A percentile compares a stretch with the other conserved stretches of the same genome.
phyloP scores from a whole-genome alignment of 306 rosid species.

The Gastrolobium bilobum region DNA sequence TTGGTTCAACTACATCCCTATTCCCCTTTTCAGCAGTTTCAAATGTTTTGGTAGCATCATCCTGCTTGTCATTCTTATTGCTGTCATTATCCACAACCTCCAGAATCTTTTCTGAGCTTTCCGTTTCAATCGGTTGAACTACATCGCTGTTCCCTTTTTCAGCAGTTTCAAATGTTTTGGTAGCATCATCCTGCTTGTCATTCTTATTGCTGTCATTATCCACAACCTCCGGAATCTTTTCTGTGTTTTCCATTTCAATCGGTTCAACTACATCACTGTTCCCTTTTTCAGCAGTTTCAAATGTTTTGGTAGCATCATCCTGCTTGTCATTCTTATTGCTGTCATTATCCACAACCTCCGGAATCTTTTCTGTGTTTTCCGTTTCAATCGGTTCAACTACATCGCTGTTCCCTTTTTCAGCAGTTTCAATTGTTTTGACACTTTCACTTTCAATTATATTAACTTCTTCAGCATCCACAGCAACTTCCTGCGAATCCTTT shows the following conservation, averaged over 20 bases:
- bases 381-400: conserved; percentile 35
- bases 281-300: conserved; percentile 38
- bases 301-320: conserved; percentile 35
- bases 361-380: conserved; percentile 38
- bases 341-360: conserved; percentile 45
- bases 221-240: conserved; percentile 44
- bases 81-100: conserved; percentile 46
- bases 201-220: conserved; percentile 45
- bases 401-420: conserved; percentile 40
- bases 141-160: conserved; percentile 39
- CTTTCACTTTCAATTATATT: conserved; percentile 13
- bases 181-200: conserved; percentile 46
- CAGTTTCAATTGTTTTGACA: conserved; percentile 12
- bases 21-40: conserved; percentile 43
- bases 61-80: conserved; percentile 49
- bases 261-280: conserved; percentile 36
- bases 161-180: conserved; percentile 9
- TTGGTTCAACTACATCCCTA: conserved; percentile 23
- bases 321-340: conserved; percentile 45
- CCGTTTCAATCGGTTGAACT: conserved; percentile 33
- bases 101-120: conserved; percentile 37
- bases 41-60: conserved; percentile 12
- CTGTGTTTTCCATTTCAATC: conserved; percentile 33
- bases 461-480: conserved; percentile 42
- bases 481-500: conserved; percentile 37